phyloP scores from a whole-genome alignment of 2,329 filamentous ascomycete species.

The Cladophialophora yegresii region DNA sequence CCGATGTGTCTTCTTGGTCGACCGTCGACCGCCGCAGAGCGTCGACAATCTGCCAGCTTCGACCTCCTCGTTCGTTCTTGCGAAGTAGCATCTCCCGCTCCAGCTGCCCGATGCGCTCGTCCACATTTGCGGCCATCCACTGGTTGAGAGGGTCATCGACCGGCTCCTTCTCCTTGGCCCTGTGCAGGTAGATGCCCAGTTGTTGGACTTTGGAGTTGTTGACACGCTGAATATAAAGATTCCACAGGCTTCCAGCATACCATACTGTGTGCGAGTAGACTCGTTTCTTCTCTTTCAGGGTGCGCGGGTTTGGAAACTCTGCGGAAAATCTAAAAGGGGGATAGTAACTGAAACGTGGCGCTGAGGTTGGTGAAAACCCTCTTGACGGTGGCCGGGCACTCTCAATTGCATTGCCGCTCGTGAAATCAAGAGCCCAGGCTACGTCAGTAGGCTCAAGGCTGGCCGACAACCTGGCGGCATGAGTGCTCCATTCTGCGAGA shows the following conservation, averaged over 20 bases:
- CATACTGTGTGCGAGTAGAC: conserved; percentile 62
- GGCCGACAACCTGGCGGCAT: conserved; percentile 50
- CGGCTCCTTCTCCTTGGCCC: conserved; percentile 58
- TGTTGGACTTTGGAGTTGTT: conserved; percentile 58
- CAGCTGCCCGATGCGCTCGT: conserved; percentile 56
- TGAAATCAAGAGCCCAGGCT: conserved; percentile 59
- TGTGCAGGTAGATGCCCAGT: conserved; percentile 61
- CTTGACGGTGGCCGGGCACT: conserved; percentile 29
- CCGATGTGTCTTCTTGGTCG: conserved; percentile 27
- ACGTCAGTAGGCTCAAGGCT: conserved; percentile 57
- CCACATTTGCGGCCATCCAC: conserved; percentile 50
- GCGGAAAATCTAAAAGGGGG: conserved; percentile 62
- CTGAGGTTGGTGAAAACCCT: conserved; percentile 26
- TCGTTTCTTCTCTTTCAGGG: conserved; percentile 60
- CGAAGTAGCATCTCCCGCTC: conserved; percentile 56
- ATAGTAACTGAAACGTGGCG: conserved; percentile 54
- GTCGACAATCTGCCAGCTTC: conserved; percentile 39
- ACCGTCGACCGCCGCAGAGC: conserved; percentile 23
- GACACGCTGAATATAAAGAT: conserved; percentile 64
- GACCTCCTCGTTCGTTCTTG: conserved; percentile 39
- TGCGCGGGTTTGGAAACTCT: conserved; percentile 59
- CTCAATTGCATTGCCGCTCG: conserved; percentile 47
- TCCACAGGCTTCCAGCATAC: conserved; percentile 62
- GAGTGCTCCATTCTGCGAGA: conserved; percentile 42
- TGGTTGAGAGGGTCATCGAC: conserved; percentile 43